A percentile compares a stretch with the other conserved stretches of the same genome.
phyloP scores from a whole-genome alignment of 2,329 filamentous ascomycete genomes.

The Phoma sp. region DNA sequence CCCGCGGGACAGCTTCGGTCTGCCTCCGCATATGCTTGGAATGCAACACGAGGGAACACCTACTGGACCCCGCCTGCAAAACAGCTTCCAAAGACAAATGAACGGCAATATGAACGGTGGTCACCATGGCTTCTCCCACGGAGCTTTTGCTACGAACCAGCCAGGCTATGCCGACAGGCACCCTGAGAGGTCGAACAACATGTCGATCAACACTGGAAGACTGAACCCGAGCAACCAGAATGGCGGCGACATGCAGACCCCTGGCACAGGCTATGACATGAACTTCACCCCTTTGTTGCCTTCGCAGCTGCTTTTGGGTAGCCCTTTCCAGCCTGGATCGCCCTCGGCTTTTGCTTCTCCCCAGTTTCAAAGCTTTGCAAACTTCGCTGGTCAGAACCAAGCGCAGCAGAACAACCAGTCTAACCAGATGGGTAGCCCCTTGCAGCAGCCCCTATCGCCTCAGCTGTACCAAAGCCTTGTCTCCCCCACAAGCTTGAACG shows the following conservation, averaged over 20 bases:
- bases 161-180: conserved; percentile 85
- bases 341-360: conserved; percentile 88
- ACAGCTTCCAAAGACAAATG: conserved; percentile 76
- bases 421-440: conserved; percentile 73
- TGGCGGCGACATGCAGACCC: conserved; percentile 78
- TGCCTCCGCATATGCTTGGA: conserved; percentile 79
- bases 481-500: conserved; percentile 82
- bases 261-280: conserved; percentile 93
- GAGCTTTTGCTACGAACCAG: conserved; percentile 85
- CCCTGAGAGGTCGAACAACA: conserved; percentile 82
- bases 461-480: conserved; percentile 84
- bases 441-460: conserved; percentile 73
- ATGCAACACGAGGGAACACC: conserved; percentile 83
- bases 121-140: conserved; percentile 90
- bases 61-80: conserved; percentile 60
- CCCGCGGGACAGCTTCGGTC: conserved; percentile 84
- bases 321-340: conserved; percentile 94
- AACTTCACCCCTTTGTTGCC: conserved; percentile 96
- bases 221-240: conserved; percentile 63
- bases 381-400: conserved; percentile 65
- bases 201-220: conserved; percentile 86
- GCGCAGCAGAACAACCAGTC: conserved; percentile 64
- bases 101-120: conserved; percentile 62
- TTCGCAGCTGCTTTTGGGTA: conserved; percentile 91
- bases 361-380: conserved; percentile 85